A percentile compares a stretch with the other conserved stretches of the same genome.
These are phyloP conservation scores for Herpetospermum pedunculosum DNA, from an alignment of 306 rosid species.

Conservation along the genomic window DNA sequence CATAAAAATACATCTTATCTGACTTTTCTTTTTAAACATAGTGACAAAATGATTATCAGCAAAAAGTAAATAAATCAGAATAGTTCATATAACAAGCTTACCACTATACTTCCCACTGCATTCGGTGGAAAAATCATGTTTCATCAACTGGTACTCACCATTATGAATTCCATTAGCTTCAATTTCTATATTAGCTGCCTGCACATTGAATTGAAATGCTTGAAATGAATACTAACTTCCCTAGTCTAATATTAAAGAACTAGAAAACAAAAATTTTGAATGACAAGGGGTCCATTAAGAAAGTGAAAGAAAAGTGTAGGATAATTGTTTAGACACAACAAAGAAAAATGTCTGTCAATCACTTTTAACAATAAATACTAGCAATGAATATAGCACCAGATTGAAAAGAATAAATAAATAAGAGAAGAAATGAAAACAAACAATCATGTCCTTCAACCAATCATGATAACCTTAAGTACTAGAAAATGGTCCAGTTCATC, in stretches of 20 bases:
- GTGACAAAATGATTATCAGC: not conserved
- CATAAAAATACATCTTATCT: not conserved
- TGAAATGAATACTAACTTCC: not conserved
- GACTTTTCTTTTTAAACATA: not conserved
- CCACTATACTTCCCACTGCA: slow-evolving; percentile 86
- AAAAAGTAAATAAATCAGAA: not conserved
- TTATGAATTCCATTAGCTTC: slow-evolving; percentile 65
- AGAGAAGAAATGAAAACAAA: not conserved
- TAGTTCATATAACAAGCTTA: slow-evolving; percentile 23
- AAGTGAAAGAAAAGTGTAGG: not conserved
- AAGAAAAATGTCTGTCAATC: not conserved
- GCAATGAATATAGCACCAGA: not conserved
- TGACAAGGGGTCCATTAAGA: not conserved
- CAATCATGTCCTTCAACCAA: not conserved
- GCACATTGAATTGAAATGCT: slow-evolving; percentile 18
- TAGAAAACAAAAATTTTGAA: not conserved
- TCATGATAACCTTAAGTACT: not conserved
- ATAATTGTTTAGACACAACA: not conserved
- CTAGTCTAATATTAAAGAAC: not conserved
- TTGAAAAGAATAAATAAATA: not conserved
- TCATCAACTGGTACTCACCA: slow-evolving; percentile 69
- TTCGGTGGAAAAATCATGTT: slow-evolving; percentile 65
- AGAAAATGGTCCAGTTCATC: not conserved
- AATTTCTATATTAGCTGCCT: slow-evolving; percentile 87
- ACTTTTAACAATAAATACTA: not conserved